Evolutionary conservation across 164 flowering plant species (phyloP).

Genomic region (Magnolia sinica): DNA sequence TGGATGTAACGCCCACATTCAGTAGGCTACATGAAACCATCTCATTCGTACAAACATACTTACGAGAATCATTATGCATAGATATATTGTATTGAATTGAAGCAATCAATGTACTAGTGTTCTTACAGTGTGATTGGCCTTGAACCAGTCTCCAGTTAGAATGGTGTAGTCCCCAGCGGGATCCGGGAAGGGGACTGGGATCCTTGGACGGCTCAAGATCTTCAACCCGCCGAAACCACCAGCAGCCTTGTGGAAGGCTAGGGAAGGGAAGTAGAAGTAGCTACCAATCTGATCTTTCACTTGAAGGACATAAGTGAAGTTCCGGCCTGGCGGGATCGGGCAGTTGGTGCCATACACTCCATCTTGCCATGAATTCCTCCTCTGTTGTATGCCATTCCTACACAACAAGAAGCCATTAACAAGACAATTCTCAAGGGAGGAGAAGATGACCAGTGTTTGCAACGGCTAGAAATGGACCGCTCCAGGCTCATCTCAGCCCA

Average conservation of each 20-base stretch:
- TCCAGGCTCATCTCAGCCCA: too few relatives aligned
- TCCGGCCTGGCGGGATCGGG: slow-evolving; percentile 86
- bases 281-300: slow-evolving; percentile 93
- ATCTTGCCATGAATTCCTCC: slow-evolving; percentile 96
- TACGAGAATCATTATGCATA: too few relatives aligned
- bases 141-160: slow-evolving; percentile 92
- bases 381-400: slow-evolving; percentile 95
- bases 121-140: slow-evolving; percentile 62
- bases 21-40: not conserved
- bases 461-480: too few relatives aligned
- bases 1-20: not conserved
- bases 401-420: not conserved
- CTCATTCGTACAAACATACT: not conserved
- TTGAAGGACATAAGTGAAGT: slow-evolving; percentile 85
- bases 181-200: slow-evolving; percentile 88
- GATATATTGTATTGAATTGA: not conserved
- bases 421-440: too few relatives aligned
- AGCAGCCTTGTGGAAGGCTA: slow-evolving; percentile 81
- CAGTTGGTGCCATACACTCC: slow-evolving; percentile 86
- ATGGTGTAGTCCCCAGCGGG: slow-evolving; percentile 77
- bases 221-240: slow-evolving; percentile 83
- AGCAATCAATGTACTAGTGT: not conserved
- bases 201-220: slow-evolving; percentile 71
- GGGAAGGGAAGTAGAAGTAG: slow-evolving; percentile 85
- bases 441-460: too few relatives aligned